Base-by-base conservation (phyloP, 2,329 filamentous ascomycete genomes). In the Fusarium armeniacum region DNA sequence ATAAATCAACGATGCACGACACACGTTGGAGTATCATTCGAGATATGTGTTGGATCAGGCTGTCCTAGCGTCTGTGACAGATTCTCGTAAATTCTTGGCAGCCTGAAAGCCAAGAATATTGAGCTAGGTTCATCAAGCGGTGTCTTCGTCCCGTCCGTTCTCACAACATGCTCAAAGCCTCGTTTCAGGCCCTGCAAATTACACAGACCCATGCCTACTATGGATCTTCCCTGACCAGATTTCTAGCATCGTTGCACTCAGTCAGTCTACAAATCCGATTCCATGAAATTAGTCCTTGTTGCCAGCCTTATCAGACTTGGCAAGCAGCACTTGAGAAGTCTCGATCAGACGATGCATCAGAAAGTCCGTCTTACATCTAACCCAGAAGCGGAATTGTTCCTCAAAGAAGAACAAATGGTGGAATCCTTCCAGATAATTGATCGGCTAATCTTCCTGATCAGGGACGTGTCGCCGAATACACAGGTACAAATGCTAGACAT, bases 291-390 rank as follows among this genome's bases (percentile, higher is more conserved):
- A n/a, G 41, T 22, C 20, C 8, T 35, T 9, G 1, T 13, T 20
- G 6, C 22, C n/a, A 62, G 59, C 59, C 57, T 46, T 54, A 54
- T 30, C 12, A 20, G 16, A 10, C 38, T 32, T 44, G 24, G 30
- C n/a, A n/a, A 46, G 18, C 0, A 9, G 7, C 6, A 32, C n/a
- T 6, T 5, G 7, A 3, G 4, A 11, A 24, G 24, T 32, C 20
- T 43, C 7, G 12, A 55, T 62, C 28, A 30, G n/a, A 35, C 40
- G 11, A 41, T 54, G 26, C 6, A 15, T 5, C 16, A 20, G 38
- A 13, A 45, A 54, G 20, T 6, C 12, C 16, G 32, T 32, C 38
- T 33, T 18, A 20, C 11, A 10, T 3, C 24, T 13, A 32, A 4
- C 4, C 8, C 8, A 10, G 4, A 9, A 32, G 11, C 33, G 24